Evolutionary conservation across 164 flowering plant species (phyloP).

Genomic region (Euptelea pleiosperma): DNA sequence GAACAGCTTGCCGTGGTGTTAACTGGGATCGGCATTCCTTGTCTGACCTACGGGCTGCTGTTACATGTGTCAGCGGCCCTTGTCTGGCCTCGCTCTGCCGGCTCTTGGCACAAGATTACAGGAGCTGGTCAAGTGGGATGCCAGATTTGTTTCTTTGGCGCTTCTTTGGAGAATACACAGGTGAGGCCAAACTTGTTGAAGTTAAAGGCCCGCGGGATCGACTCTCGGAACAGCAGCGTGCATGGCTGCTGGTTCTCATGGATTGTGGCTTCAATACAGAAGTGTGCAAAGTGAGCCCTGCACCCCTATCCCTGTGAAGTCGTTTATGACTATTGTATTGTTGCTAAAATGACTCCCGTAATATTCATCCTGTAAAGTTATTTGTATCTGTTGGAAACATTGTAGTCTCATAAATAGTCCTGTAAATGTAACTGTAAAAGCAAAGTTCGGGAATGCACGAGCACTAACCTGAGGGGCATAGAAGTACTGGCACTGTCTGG

Average conservation of each 20-base stretch:
- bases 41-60: conserved; percentile 72
- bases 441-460: no score
- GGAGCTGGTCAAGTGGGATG: conserved; percentile 96
- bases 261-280: conserved; percentile 80
- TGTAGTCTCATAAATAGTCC: no score
- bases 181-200: conserved; percentile 96
- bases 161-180: conserved; percentile 55
- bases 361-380: no score
- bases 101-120: conserved; percentile 77
- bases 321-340: background rate
- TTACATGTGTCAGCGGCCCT: conserved; percentile 69
- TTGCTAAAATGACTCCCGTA: no score
- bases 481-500: no score
- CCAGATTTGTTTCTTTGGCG: conserved; percentile 94
- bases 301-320: conserved; percentile 8
- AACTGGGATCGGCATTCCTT: conserved; percentile 72
- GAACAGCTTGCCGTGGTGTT: conserved; percentile 78
- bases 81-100: conserved; percentile 71
- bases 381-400: no score
- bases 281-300: conserved; percentile 75
- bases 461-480: no score
- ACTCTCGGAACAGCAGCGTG: conserved; percentile 94
- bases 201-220: conserved; percentile 85
- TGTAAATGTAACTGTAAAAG: no score
- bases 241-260: conserved; percentile 79